Conservation (phyloP, 306 rosid genomes). For the Dryas octopetala region DNA sequence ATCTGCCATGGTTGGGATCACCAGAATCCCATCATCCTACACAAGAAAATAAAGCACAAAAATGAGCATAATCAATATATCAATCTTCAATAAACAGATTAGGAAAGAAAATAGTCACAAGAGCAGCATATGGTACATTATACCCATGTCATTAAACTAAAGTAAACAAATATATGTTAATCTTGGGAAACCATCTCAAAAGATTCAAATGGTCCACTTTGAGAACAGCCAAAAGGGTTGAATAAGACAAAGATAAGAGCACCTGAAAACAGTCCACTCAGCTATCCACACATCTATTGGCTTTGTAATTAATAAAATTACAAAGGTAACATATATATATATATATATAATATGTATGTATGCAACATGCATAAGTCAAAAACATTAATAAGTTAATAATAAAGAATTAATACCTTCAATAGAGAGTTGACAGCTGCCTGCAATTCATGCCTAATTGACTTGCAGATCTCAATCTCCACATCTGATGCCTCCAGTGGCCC, state of each 20-base stretch:
- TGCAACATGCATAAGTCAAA: neutral
- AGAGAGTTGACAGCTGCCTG: conserved; percentile 65
- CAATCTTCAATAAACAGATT: neutral
- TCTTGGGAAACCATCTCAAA: neutral
- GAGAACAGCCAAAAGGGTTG: neutral
- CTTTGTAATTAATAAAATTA: neutral
- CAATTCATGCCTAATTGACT: conserved; percentile 68
- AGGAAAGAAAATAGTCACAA: neutral
- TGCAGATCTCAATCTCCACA: conserved; percentile 54
- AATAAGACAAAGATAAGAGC: neutral
- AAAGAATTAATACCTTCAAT: conserved; percentile 61
- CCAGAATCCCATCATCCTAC: conserved; percentile 94
- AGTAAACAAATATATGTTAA: neutral
- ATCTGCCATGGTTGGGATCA: conserved; percentile 83
- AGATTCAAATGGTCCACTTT: neutral
- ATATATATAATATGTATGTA: neutral
- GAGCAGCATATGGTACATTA: conserved; percentile 5
- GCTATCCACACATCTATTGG: neutral
- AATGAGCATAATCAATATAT: neutral
- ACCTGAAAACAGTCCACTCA: neutral
- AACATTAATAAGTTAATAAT: neutral
- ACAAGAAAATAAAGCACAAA: conserved; percentile 11
- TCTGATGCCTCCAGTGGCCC: conserved; percentile 50
- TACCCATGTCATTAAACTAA: neutral
- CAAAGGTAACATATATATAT: neutral